Base-by-base conservation (phyloP, 2,329 filamentous ascomycete genomes). In the Colletotrichum musae region DNA sequence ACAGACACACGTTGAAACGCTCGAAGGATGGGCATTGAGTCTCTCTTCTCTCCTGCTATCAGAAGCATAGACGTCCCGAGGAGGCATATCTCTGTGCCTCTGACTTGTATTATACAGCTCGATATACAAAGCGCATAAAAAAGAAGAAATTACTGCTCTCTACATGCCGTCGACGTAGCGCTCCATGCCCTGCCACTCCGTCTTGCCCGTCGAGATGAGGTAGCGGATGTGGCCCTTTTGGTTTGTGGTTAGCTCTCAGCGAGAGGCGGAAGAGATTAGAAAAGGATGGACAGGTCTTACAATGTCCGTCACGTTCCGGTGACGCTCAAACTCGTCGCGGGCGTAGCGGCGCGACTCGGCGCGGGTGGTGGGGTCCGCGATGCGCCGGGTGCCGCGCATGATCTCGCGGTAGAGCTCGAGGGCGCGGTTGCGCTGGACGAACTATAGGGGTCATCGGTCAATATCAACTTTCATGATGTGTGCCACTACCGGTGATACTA, bases 131-230 rank as follows among this genome's bases (percentile, higher is more conserved):
- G 32, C 32, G 32, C 32, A 36, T 24, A 36, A 36, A 32, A 36
- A 36, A 10, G 32, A 36, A 36, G 32, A 10, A 36, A 24, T 24
- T 24, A 2, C 21, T 24, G 21, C 6, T 26, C 60, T 51, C 64
- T 72, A 87, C 76, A 86, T 75, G 50, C 85, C 83, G 68, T 81
- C 79, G 76, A 89, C 86, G 79, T 87, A 88, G 72, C 85, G 81
- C 79, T 86, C 88, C 86, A 91, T 90, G 61, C 78, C 83, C 73
- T 91, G 87, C 89, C 89, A 91, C 75, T 91, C 86, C 28, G 88
- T 89, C 80, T 89, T 91, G 61, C 89, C 89, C 4, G 86, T 91
- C 10, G 89, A 90, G 67, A 91, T 77, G 45, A 92, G 83, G 76
- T 91, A 91, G 66, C 87, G 84, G 72, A 91, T 88, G 74, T 91